phyloP scores from a whole-genome alignment of 2,329 filamentous ascomycete species.

The Fusarium mexicanum region DNA sequence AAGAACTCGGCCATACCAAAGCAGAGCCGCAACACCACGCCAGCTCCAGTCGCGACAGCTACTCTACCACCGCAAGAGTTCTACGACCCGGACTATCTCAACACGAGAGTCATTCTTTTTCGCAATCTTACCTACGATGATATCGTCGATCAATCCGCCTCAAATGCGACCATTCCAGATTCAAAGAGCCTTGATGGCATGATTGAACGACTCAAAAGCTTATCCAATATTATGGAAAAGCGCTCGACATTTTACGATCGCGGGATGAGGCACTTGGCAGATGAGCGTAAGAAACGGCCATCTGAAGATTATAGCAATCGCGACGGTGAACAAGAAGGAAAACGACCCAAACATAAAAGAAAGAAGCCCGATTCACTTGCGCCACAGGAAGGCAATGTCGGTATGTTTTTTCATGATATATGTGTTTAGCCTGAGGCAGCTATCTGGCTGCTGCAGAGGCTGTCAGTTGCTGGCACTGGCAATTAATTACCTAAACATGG shows the following conservation, averaged over 20 bases:
- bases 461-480: constrained; percentile 16
- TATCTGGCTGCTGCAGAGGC: not conserved
- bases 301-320: constrained; percentile 64
- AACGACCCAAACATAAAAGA: constrained; percentile 78
- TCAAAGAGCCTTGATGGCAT: constrained; percentile 72
- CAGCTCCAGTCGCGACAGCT: constrained; percentile 57
- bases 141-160: constrained; percentile 70
- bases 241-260: constrained; percentile 75
- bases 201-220: constrained; percentile 69
- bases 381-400: constrained; percentile 56
- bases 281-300: constrained; percentile 69
- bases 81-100: constrained; percentile 72
- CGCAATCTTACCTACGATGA: constrained; percentile 73
- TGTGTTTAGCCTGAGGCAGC: not conserved
- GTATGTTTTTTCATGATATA: constrained; percentile 37
- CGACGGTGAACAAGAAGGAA: constrained; percentile 60
- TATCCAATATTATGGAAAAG: constrained; percentile 73
- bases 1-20: constrained; percentile 71
- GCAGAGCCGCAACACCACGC: constrained; percentile 83
- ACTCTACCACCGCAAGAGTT: constrained; percentile 64
- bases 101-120: constrained; percentile 68
- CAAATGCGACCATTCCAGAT: constrained; percentile 68
- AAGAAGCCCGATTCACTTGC: constrained; percentile 73
- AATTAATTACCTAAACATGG: not conserved
- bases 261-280: constrained; percentile 76